A percentile compares a stretch with the other conserved stretches of the same genome.
These are phyloP conservation scores for Sutorius eximius DNA, from an alignment of 1,284 basidiomycete genomes.

Conservation along the genomic window DNA sequence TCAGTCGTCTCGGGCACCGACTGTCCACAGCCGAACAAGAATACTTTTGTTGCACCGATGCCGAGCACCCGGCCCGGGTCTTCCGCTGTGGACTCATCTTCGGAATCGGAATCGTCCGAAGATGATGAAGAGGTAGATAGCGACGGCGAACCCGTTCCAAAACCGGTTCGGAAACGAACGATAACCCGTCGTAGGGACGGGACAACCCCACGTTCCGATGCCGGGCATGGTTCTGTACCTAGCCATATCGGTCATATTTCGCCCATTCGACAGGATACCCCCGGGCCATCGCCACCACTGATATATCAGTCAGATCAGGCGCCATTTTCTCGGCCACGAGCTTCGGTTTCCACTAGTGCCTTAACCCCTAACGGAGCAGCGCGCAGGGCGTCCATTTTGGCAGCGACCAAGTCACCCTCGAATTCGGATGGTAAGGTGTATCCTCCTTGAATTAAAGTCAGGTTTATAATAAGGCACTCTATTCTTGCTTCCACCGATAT, in stretches of 20 bases:
- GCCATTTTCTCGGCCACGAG: slow-evolving; percentile 16
- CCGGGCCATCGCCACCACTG: slow-evolving; percentile 1
- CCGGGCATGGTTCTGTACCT: slow-evolving; percentile 10
- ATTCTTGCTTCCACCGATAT: background rate
- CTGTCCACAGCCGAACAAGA: slow-evolving; percentile 11
- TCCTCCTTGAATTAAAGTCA: background rate
- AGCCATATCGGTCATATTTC: slow-evolving; percentile 1
- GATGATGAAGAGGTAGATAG: slow-evolving; percentile 37
- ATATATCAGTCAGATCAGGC: slow-evolving; percentile 14
- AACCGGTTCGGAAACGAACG: slow-evolving; percentile 22
- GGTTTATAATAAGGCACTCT: background rate
- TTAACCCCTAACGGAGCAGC: slow-evolving; percentile 40
- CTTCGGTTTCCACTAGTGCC: slow-evolving; percentile 43
- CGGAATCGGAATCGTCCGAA: slow-evolving; percentile 32
- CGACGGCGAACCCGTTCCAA: slow-evolving; percentile 29
- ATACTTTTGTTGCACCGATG: slow-evolving; percentile 7
- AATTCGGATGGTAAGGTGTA: slow-evolving; percentile 16
- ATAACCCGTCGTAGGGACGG: slow-evolving; percentile 16
- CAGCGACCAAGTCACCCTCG: slow-evolving; percentile 22
- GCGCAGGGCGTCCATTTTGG: slow-evolving; percentile 36
- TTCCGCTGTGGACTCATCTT: slow-evolving; percentile 25
- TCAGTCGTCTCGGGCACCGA: slow-evolving; percentile 25
- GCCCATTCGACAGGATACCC: slow-evolving; percentile 1
- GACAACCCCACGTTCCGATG: slow-evolving; percentile 18
- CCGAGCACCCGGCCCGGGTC: slow-evolving; percentile 19